Evolutionary conservation across 345 rosid genomes (phyloP).

Genomic region (Citrus medica): DNA sequence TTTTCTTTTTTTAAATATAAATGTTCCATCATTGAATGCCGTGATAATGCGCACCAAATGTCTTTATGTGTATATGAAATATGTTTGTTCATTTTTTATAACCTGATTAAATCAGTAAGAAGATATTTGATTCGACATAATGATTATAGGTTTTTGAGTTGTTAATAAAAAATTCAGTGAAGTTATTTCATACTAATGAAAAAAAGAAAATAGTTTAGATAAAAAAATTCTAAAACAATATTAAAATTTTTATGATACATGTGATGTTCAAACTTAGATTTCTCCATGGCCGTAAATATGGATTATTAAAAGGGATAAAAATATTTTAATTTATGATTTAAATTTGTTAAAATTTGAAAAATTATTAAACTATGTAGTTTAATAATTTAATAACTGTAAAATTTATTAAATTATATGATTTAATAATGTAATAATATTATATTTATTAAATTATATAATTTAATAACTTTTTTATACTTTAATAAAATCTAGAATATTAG

Average conservation of each 20-base stretch:
- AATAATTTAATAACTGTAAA: too few species aligned
- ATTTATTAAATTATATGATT: too few species aligned
- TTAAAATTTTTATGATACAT: neutral
- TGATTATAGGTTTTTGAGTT: neutral
- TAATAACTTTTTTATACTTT: too few species aligned
- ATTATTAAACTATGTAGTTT: too few species aligned
- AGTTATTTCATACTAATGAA: too few species aligned
- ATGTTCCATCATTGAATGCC: neutral
- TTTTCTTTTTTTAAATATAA: too few species aligned
- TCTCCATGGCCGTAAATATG: too few species aligned
- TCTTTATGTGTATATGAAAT: neutral
- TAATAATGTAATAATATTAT: too few species aligned
- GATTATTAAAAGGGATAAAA: neutral
- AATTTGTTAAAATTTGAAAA: too few species aligned
- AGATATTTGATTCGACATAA: neutral
- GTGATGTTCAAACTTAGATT: neutral
- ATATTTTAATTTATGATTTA: too few species aligned
- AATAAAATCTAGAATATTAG: too few species aligned
- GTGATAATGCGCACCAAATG: neutral
- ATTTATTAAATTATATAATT: too few species aligned
- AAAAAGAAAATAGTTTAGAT: neutral
- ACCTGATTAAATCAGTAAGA: neutral
- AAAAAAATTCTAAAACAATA: neutral
- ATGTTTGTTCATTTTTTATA: neutral
- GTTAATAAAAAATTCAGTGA: neutral